phyloP scores from a whole-genome alignment of 805 yeast genomes.

The Schwanniomyces vanrijiae region DNA sequence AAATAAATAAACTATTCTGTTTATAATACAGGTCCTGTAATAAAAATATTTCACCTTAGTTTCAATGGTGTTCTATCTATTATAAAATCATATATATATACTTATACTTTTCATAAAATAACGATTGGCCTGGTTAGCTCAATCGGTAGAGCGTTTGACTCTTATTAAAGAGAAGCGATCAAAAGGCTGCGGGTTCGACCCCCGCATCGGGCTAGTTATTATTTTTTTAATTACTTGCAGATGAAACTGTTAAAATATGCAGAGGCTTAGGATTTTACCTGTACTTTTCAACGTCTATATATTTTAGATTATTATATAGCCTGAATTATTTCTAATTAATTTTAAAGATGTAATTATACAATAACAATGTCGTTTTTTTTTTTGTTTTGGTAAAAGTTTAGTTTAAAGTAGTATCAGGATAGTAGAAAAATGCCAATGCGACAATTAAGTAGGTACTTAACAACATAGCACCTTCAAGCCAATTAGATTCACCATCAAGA shows the following conservation, averaged over 20 bases:
- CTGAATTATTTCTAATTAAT: not conserved
- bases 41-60: too few relatives aligned
- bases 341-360: not conserved
- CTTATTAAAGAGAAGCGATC: not conserved
- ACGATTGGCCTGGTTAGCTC: not conserved
- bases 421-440: conserved; percentile 86
- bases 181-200: conserved; percentile 1
- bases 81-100: too few relatives aligned
- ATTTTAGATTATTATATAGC: too few relatives aligned
- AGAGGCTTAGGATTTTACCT: too few relatives aligned
- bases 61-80: too few relatives aligned
- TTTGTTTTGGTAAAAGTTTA: not conserved
- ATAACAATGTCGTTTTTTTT: not conserved
- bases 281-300: too few relatives aligned
- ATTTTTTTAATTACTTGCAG: too few relatives aligned
- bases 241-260: too few relatives aligned
- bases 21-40: too few relatives aligned
- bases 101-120: too few relatives aligned
- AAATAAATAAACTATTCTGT: too few relatives aligned
- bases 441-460: conserved; percentile 82
- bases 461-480: conserved; percentile 96
- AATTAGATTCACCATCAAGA: conserved; percentile 91
- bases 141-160: conserved; percentile 1
- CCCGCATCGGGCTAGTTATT: not conserved
- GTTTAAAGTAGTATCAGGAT: conserved; percentile 55